phyloP scores from a whole-genome alignment of 2,329 filamentous ascomycete species.

The Cladosporium colombiae region DNA sequence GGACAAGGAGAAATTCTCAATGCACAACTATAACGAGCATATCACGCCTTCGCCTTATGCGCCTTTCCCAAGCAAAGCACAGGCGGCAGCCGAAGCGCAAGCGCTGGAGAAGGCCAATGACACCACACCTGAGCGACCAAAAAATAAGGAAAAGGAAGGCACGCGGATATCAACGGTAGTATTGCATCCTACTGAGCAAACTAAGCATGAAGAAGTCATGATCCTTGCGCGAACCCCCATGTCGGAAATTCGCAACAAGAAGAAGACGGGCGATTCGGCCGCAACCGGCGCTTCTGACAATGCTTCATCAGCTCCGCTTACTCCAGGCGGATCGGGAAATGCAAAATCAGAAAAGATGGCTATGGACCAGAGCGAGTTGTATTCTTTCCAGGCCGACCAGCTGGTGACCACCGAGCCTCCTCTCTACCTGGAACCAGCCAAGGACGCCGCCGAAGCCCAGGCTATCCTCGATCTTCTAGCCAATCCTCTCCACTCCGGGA shows the following conservation, averaged over 20 bases:
- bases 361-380: slow-evolving; percentile 71
- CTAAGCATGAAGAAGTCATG: slow-evolving; percentile 71
- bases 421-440: slow-evolving; percentile 75
- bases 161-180: slow-evolving; percentile 75
- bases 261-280: slow-evolving; percentile 28
- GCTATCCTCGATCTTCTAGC: slow-evolving; percentile 69
- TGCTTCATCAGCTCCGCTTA: slow-evolving; percentile 57
- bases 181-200: slow-evolving; percentile 78
- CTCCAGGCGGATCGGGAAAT: slow-evolving; percentile 67
- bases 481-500: slow-evolving; percentile 74
- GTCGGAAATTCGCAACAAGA: slow-evolving; percentile 50
- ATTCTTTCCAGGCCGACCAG: slow-evolving; percentile 74
- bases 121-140: slow-evolving; percentile 28
- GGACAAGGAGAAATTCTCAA: slow-evolving; percentile 71
- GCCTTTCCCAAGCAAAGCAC: slow-evolving; percentile 59
- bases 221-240: slow-evolving; percentile 72
- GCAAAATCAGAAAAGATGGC: slow-evolving; percentile 64
- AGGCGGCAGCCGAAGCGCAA: slow-evolving; percentile 24
- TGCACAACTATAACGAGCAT: slow-evolving; percentile 89
- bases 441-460: slow-evolving; percentile 67
- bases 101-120: slow-evolving; percentile 42
- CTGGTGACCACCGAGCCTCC: slow-evolving; percentile 72
- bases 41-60: slow-evolving; percentile 86
- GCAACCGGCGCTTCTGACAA: slow-evolving; percentile 36
- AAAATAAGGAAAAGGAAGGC: slow-evolving; percentile 38